Evolutionary conservation across 192 early-diverging fungal genomes (phyloP).

Genomic region (Linnemannia zychae): DNA sequence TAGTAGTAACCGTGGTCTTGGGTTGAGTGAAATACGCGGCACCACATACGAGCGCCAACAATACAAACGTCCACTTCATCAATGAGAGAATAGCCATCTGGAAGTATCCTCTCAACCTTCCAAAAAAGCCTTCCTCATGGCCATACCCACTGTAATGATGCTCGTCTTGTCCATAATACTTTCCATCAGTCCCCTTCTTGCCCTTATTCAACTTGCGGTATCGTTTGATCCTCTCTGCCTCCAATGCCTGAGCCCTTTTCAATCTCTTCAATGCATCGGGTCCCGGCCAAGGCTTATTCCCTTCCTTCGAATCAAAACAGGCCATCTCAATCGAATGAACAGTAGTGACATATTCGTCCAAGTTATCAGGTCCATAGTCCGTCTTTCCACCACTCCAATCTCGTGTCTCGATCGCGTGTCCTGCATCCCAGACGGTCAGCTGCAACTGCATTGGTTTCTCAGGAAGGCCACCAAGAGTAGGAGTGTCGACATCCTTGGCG

Average conservation of each 20-base stretch:
- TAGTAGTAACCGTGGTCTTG: background rate
- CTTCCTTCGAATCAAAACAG: conserved; percentile 43
- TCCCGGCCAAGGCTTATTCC: conserved; percentile 44
- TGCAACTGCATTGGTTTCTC: conserved; percentile 41
- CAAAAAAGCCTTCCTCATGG: background rate
- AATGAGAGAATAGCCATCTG: conserved; percentile 24
- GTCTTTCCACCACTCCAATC: conserved; percentile 54
- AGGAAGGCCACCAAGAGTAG: conserved; percentile 7
- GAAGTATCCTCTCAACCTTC: conserved; percentile 16
- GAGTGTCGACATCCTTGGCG: conserved; percentile 15
- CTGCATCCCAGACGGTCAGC: conserved; percentile 63
- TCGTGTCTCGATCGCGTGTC: conserved; percentile 22
- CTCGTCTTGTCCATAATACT: background rate
- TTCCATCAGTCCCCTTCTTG: background rate
- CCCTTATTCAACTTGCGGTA: conserved; percentile 11
- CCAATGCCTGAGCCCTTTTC: conserved; percentile 12
- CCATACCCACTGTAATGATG: background rate
- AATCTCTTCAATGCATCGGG: conserved; percentile 33
- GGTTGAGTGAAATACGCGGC: conserved; percentile 45
- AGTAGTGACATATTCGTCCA: conserved; percentile 43
- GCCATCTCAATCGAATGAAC: conserved; percentile 52
- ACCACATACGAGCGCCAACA: conserved; percentile 39
- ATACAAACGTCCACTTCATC: conserved; percentile 42
- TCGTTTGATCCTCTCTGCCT: background rate
- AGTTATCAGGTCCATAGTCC: conserved; percentile 29